Evolutionary conservation across 345 rosid species (phyloP).

Genomic region (Erodium maritimum): DNA sequence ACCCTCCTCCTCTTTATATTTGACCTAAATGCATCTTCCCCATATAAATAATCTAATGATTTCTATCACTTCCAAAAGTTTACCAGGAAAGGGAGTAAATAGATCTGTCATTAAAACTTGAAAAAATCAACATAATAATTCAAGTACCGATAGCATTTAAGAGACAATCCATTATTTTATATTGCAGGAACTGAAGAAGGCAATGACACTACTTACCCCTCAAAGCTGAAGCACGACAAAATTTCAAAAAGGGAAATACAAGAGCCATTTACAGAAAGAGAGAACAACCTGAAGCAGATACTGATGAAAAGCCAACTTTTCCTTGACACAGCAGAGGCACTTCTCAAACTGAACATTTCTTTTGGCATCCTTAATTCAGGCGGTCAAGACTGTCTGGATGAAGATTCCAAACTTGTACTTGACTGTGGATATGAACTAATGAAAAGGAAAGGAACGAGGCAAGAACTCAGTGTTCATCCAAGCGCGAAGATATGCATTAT

Average conservation of each 20-base stretch:
- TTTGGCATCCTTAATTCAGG: constrained; percentile 16
- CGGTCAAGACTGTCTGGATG: constrained; percentile 19
- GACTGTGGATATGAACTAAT: constrained; percentile 78
- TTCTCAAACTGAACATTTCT: constrained; percentile 65
- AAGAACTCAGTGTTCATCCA: constrained; percentile 64
- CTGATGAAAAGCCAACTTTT: constrained; percentile 50
- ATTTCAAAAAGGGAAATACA: constrained; percentile 11
- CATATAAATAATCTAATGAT: too few relatives aligned
- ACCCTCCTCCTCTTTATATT: too few relatives aligned
- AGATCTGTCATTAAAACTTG: too few relatives aligned
- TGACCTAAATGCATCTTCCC: too few relatives aligned
- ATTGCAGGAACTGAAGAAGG: constrained; percentile 30
- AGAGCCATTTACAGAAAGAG: constrained; percentile 45
- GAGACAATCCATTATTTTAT: neutral
- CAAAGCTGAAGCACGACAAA: constrained; percentile 14
- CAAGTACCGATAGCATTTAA: too few relatives aligned
- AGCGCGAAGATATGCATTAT: constrained; percentile 28
- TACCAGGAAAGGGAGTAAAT: too few relatives aligned
- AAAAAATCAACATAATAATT: too few relatives aligned
- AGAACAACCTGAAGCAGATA: constrained; percentile 51
- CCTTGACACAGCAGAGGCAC: constrained; percentile 65
- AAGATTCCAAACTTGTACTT: constrained; percentile 41
- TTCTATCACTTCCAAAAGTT: too few relatives aligned
- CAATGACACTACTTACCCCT: constrained; percentile 1
- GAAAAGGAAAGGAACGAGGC: constrained; percentile 66